Evolutionary conservation across 345 rosid genomes (phyloP).

Genomic region (Geranium rotundifolium): DNA sequence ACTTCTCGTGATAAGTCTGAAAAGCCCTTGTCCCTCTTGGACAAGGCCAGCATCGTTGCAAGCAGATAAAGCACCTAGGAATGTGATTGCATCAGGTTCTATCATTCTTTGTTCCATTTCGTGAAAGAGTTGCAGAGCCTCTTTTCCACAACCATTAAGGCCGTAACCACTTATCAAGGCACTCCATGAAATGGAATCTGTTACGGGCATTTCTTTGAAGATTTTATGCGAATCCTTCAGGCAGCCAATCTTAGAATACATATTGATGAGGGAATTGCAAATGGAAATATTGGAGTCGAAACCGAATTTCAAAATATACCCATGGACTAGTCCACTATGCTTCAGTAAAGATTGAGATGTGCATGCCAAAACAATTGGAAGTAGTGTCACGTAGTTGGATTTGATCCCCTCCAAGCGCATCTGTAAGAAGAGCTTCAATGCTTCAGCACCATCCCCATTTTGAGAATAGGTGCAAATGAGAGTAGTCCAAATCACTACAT

Average conservation of each 20-base stretch:
- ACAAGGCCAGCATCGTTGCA: conserved; percentile 43
- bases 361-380: conserved; percentile 42
- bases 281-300: conserved; percentile 18
- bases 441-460: conserved; percentile 25
- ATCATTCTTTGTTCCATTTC: conserved; percentile 26
- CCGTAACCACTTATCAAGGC: conserved; percentile 37
- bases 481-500: conserved; percentile 50
- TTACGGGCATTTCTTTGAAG: conserved; percentile 30
- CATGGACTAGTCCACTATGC: conserved; percentile 29
- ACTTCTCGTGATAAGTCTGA: conserved; percentile 15
- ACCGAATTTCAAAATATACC: conserved; percentile 31
- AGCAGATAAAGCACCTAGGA: conserved; percentile 45
- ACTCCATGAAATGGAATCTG: conserved; percentile 47
- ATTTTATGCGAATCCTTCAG: conserved; percentile 25
- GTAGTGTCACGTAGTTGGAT: conserved; percentile 41
- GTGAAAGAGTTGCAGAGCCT: conserved; percentile 34
- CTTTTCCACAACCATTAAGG: conserved; percentile 44
- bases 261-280: conserved; percentile 42
- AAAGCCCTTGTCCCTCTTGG: conserved; percentile 34
- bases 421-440: conserved; percentile 25
- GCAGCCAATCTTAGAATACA: conserved; percentile 50
- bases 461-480: conserved; percentile 31
- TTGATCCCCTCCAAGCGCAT: conserved; percentile 32
- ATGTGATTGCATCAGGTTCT: conserved; percentile 27
- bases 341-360: conserved; percentile 17